These are phyloP conservation scores for Durusdinium trenchii DNA, from an alignment of 73 alveolate genomes.

Conservation along the genomic window DNA sequence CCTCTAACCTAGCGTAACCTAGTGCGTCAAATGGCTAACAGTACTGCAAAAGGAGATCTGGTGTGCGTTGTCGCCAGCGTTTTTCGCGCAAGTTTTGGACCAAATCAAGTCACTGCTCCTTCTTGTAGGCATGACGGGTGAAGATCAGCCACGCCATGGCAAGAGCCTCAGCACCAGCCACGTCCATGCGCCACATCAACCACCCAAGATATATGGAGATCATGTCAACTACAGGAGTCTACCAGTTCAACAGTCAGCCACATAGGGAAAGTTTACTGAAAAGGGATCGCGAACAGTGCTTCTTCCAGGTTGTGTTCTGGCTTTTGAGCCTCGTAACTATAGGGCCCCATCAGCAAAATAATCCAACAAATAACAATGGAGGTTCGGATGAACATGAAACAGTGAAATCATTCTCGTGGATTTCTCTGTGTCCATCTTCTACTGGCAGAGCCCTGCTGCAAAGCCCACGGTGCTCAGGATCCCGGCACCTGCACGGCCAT, in stretches of 20 bases:
- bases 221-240: neutral
- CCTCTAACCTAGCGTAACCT: neutral
- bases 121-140: neutral
- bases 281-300: neutral
- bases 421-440: neutral
- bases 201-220: neutral
- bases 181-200: neutral
- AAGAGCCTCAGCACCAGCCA: neutral
- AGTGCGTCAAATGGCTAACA: neutral
- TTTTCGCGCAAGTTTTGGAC: neutral
- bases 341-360: neutral
- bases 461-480: neutral
- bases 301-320: neutral
- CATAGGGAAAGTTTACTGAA: neutral
- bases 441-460: neutral
- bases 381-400: neutral
- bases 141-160: constrained; percentile 81
- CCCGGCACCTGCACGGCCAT: constrained; percentile 44
- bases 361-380: neutral
- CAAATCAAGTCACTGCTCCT: neutral
- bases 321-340: neutral
- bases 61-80: neutral
- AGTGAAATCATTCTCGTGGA: neutral
- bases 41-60: neutral
- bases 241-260: neutral